Evolutionary conservation across 495 filamentous ascomycete species (phyloP), one percentile per base, ranked within the genome.

Genomic region (Cladorrhinum samala): DNA sequence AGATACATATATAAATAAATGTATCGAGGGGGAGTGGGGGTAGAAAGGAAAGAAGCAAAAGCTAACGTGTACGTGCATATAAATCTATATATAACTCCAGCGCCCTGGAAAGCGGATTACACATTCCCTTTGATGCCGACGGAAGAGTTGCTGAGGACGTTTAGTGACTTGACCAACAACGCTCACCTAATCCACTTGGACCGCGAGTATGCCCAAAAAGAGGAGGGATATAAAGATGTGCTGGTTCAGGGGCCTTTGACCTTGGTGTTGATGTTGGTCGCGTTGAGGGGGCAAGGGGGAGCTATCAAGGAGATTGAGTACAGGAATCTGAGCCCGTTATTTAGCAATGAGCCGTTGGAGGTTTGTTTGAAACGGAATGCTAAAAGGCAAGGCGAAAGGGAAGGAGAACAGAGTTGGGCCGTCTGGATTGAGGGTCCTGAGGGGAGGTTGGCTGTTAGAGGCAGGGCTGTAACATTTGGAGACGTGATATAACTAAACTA

Each of bases 151-250:
- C 78, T 95, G 24, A 92, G 91, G 68, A 82, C 88, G n/a, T 95
- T 86, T 70, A 88, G 83, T 24, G 88, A 88, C 0, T 77, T 95
- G 16, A 89, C 85, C 4, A 89, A 86, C 77, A 95, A 95, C 66
- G 86, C 88, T 5, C 90, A 95, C 63, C 71, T 76, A 5, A 94
- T 95, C 52, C 90, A 95, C 60, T 76, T 93, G n/a, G 87, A 95
- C 64, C 78, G 75, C 3, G 52, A 72, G 14, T 95, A 89, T 69
- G 82, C 83, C 18, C 77, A 77, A 17, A 71, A 80, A 24, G 69
- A 81, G 2, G 92, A 97, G 67, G 88, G 86, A 7, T 82, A 92
- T 64, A 77, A 74, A 11, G 78, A 83, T 47, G 72, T 88, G 20
- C 77, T 97, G 11, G 86, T 95, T 24, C 92, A 96, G 61, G 92